Evolutionary conservation across 306 rosid species (phyloP).

Genomic region (Cicer pinnatifidum): DNA sequence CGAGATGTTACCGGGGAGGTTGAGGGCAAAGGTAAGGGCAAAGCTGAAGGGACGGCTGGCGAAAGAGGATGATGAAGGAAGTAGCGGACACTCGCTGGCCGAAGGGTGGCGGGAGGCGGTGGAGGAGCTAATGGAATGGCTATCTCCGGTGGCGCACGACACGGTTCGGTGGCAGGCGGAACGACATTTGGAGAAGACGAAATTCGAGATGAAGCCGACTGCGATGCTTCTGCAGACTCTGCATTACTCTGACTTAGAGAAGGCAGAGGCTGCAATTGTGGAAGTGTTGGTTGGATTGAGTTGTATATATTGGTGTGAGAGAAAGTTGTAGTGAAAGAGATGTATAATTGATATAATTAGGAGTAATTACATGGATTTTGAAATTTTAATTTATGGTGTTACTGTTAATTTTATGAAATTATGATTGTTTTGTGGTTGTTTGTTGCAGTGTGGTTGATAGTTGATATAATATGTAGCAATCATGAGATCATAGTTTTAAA

Average conservation of each 20-base stretch:
- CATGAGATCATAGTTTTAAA: not conserved
- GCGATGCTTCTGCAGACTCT: slow-evolving; percentile 63
- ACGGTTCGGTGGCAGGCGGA: slow-evolving; percentile 65
- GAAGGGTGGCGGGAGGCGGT: slow-evolving; percentile 73
- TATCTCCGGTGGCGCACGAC: slow-evolving; percentile 64
- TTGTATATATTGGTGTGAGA: slow-evolving; percentile 57
- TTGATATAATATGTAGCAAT: not conserved
- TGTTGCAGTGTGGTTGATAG: not conserved
- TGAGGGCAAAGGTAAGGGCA: slow-evolving; percentile 50
- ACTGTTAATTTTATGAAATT: slow-evolving; percentile 1
- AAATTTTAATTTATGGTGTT: not conserved
- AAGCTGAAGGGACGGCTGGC: slow-evolving; percentile 52
- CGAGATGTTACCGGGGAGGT: slow-evolving; percentile 64
- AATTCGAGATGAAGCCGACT: slow-evolving; percentile 46
- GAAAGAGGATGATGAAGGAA: slow-evolving; percentile 32
- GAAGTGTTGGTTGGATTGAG: slow-evolving; percentile 75
- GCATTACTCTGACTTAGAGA: slow-evolving; percentile 80
- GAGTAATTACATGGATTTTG: slow-evolving; percentile 1
- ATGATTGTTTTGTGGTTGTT: not conserved
- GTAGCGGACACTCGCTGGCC: slow-evolving; percentile 44
- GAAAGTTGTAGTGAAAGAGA: slow-evolving; percentile 17
- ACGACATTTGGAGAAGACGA: slow-evolving; percentile 54
- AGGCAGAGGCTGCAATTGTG: slow-evolving; percentile 75
- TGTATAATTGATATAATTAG: not conserved
- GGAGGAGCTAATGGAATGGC: slow-evolving; percentile 71